A percentile compares a stretch with the other conserved stretches of the same genome.
Conservation (phyloP, 305 asterid species). For the Fraxinus platypoda region DNA sequence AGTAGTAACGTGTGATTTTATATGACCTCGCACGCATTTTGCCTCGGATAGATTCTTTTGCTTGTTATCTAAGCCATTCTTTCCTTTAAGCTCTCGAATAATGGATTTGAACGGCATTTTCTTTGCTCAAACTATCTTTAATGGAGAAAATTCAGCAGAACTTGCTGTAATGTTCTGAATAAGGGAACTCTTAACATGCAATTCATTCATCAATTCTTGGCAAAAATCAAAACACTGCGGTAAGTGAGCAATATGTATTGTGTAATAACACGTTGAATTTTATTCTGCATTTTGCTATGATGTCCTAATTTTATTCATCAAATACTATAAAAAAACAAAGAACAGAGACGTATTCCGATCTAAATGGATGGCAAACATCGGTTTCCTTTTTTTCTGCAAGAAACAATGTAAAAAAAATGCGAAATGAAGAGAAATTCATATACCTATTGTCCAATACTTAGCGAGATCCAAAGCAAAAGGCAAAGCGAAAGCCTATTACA, state of each 20-base stretch:
- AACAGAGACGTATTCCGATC: background rate
- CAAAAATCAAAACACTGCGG: background rate
- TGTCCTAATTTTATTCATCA: background rate
- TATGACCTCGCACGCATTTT: constrained; percentile 26
- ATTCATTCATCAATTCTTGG: background rate
- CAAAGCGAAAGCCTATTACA: constrained; percentile 11
- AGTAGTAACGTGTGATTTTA: constrained; percentile 31
- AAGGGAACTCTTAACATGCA: background rate
- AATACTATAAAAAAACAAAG: background rate
- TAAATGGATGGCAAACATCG: background rate
- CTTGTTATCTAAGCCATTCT: constrained; percentile 29
- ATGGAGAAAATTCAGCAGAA: background rate
- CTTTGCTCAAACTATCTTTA: constrained; percentile 9
- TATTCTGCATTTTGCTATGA: background rate
- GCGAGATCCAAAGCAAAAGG: constrained; percentile 33
- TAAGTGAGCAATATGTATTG: background rate
- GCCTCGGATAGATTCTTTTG: constrained; percentile 30
- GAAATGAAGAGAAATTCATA: background rate
- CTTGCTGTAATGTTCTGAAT: background rate
- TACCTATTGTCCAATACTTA: constrained; percentile 17
- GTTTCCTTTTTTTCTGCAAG: background rate
- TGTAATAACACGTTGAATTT: background rate
- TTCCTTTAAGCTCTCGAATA: constrained; percentile 34
- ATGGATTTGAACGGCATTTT: constrained; percentile 47
- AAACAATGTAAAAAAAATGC: background rate